Evolutionary conservation across 75 land plant genomes (phyloP).

Genomic region (Picea glauca): DNA sequence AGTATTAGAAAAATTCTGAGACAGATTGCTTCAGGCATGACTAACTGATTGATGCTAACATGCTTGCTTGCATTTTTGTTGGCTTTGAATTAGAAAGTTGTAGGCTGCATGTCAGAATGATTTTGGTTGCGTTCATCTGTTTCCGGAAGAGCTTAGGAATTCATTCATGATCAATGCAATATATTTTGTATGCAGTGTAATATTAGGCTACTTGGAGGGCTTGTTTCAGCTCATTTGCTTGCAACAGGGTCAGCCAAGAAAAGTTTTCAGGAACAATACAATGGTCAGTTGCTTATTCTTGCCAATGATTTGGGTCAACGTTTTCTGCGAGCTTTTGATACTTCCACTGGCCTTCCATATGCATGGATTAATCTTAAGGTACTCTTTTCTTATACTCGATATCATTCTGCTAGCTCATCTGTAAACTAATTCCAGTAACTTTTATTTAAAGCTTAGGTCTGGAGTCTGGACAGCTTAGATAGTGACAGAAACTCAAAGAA

Average conservation of each 20-base stretch:
- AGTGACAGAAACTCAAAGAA: not conserved
- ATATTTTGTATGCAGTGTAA: conserved; percentile 66
- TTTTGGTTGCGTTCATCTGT: not conserved
- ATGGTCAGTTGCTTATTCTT: conserved; percentile 60
- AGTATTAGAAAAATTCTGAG: not conserved
- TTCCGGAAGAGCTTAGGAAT: not conserved
- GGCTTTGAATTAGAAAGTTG: not conserved
- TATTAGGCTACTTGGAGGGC: conserved; percentile 93
- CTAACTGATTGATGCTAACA: not conserved
- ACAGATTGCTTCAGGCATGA: not conserved
- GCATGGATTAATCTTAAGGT: conserved; percentile 95
- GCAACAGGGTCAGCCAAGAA: conserved; percentile 58
- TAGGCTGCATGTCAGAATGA: not conserved
- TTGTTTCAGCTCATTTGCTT: conserved; percentile 91
- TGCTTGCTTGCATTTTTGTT: not conserved
- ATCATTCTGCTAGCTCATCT: not conserved
- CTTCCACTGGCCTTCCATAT: conserved; percentile 88
- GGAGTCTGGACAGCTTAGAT: not conserved
- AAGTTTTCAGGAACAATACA: conserved; percentile 43
- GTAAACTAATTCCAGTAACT: not conserved
- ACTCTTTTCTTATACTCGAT: not conserved
- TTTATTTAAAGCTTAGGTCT: not conserved
- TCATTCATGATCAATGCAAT: not conserved
- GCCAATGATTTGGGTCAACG: conserved; percentile 84
- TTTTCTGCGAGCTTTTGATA: conserved; percentile 72